Evolutionary conservation across 2,329 filamentous ascomycete genomes (phyloP).

Genomic region (Alternaria postmessia): DNA sequence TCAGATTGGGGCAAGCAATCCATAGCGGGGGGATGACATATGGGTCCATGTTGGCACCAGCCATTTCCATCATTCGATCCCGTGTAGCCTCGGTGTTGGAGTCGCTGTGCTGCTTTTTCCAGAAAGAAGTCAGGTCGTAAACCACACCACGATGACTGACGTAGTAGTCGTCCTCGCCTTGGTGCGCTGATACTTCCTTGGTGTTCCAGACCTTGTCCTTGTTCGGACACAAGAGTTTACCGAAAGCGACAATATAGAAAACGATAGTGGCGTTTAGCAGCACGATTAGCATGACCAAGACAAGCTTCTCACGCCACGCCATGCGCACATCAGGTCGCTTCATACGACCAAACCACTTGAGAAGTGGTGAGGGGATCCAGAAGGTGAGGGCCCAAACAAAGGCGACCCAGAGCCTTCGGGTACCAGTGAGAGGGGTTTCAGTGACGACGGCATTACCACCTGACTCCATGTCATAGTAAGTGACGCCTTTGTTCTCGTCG

Average conservation of each 20-base stretch:
- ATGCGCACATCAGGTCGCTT: slow-evolving; percentile 95
- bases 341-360: slow-evolving; percentile 89
- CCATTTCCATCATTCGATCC: slow-evolving; percentile 76
- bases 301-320: slow-evolving; percentile 96
- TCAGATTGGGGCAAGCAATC: slow-evolving; percentile 76
- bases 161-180: slow-evolving; percentile 79
- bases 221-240: slow-evolving; percentile 86
- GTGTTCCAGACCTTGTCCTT: slow-evolving; percentile 86
- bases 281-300: slow-evolving; percentile 80
- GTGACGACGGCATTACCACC: slow-evolving; percentile 79
- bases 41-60: slow-evolving; percentile 78
- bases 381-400: slow-evolving; percentile 89
- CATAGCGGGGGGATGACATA: slow-evolving; percentile 85
- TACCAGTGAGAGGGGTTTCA: slow-evolving; percentile 68
- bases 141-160: slow-evolving; percentile 88
- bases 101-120: slow-evolving; percentile 84
- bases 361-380: slow-evolving; percentile 88
- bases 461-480: slow-evolving; percentile 80
- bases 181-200: slow-evolving; percentile 74
- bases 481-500: slow-evolving; percentile 64
- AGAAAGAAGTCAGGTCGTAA: slow-evolving; percentile 92
- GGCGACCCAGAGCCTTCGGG: slow-evolving; percentile 79
- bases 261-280: slow-evolving; percentile 82
- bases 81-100: slow-evolving; percentile 66
- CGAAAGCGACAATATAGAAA: slow-evolving; percentile 92